Conservation (phyloP, 2,329 filamentous ascomycete genomes). For the Cadophora gregata region DNA sequence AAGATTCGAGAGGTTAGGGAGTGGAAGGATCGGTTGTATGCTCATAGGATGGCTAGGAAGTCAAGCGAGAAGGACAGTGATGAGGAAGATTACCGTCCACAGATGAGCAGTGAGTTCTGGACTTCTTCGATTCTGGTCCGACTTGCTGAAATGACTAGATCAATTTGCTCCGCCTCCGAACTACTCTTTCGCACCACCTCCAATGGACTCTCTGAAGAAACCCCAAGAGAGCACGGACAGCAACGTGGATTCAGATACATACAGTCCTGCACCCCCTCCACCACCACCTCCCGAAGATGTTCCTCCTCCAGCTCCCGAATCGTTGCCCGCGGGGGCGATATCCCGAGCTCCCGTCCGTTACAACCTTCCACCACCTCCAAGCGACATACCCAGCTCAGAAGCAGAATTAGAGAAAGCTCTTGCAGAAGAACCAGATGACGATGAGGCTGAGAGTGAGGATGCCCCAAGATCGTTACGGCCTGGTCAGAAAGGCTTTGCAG, state of each 20-base stretch:
- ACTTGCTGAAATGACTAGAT: slow-evolving; percentile 47
- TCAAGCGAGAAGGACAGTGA: slow-evolving; percentile 53
- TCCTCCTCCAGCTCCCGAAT: slow-evolving; percentile 44
- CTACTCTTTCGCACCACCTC: slow-evolving; percentile 63
- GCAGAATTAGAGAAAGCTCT: slow-evolving; percentile 56
- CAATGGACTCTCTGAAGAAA: slow-evolving; percentile 49
- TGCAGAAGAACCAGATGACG: slow-evolving; percentile 46
- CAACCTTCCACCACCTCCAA: slow-evolving; percentile 56
- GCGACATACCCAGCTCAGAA: slow-evolving; percentile 58
- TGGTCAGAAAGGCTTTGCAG: slow-evolving; percentile 83
- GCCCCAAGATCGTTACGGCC: slow-evolving; percentile 68
- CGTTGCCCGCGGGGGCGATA: slow-evolving; percentile 61
- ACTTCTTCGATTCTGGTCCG: not conserved
- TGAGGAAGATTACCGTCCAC: slow-evolving; percentile 50
- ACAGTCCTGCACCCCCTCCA: slow-evolving; percentile 42
- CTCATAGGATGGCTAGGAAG: slow-evolving; percentile 62
- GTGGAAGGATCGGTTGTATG: slow-evolving; percentile 84
- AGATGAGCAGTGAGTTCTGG: slow-evolving; percentile 52
- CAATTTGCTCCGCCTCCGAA: slow-evolving; percentile 65
- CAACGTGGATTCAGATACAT: slow-evolving; percentile 25
- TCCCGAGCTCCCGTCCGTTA: slow-evolving; percentile 82
- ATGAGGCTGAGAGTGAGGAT: slow-evolving; percentile 44
- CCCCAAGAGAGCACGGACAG: slow-evolving; percentile 39
- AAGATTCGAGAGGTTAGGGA: slow-evolving; percentile 79
- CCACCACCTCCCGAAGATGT: slow-evolving; percentile 44